These are phyloP conservation scores for Aegilops umbellulata DNA, from an alignment of 176 grass and related monocot species.

Conservation along the genomic window DNA sequence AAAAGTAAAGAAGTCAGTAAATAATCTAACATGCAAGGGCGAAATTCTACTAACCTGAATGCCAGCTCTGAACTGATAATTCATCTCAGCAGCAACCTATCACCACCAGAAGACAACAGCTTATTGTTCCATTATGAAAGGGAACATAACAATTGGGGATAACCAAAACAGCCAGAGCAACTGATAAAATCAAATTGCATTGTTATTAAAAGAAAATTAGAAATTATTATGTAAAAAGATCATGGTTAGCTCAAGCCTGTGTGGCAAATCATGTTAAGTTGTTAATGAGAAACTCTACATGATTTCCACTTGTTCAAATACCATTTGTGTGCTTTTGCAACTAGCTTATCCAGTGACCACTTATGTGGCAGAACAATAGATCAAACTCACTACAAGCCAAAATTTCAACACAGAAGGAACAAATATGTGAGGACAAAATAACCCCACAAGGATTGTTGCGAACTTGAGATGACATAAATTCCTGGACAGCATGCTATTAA, in stretches of 20 bases:
- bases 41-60: conserved; percentile 52
- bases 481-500: conserved; percentile 30
- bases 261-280: conserved; percentile 9
- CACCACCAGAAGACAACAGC: conserved; percentile 3
- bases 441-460: conserved; percentile 38
- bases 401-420: conserved; percentile 30
- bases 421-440: conserved; percentile 40
- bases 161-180: conserved; percentile 25
- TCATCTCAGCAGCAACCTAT: conserved; percentile 66
- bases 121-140: conserved; percentile 16
- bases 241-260: conserved; percentile 5
- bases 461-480: conserved; percentile 17
- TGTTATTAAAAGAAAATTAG: conserved; percentile 1
- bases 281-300: neutral
- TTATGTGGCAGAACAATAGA: conserved; percentile 31
- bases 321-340: conserved; percentile 38
- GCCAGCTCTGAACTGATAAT: conserved; percentile 52
- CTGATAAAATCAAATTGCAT: neutral
- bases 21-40: conserved; percentile 7
- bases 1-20: neutral
- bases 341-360: conserved; percentile 37
- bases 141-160: neutral
- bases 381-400: conserved; percentile 45
- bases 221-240: neutral
- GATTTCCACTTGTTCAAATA: neutral